Base-by-base conservation (phyloP, 495 filamentous ascomycete genomes). In the Neohortaea acidophila region DNA sequence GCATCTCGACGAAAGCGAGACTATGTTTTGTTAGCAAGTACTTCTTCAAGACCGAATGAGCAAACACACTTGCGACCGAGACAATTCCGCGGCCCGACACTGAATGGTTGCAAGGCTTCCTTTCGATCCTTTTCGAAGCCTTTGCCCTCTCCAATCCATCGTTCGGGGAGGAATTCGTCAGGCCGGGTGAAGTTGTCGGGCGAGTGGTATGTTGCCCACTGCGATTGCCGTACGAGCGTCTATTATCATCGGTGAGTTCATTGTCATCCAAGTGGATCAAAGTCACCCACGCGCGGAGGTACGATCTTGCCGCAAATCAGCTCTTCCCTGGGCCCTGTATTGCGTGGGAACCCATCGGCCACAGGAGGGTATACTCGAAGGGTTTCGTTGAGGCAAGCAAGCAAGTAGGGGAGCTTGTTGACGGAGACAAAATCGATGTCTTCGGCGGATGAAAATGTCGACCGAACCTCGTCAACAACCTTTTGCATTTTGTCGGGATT, bases 281-380 rank as follows among this genome's bases (percentile, higher is more conserved):
- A n/a, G n/a, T n/a, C n/a, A n/a, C n/a, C n/a, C n/a, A n/a, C n/a
- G n/a, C n/a, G n/a, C n/a, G n/a, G n/a, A n/a, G n/a, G n/a, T n/a
- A n/a, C n/a, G n/a, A n/a, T n/a, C n/a, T n/a, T n/a, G n/a, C n/a
- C n/a, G n/a, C n/a, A n/a, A n/a, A n/a, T n/a, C n/a, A n/a, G n/a
- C n/a, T n/a, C n/a, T n/a, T n/a, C n/a, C n/a, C n/a, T n/a, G n/a
- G n/a, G n/a, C n/a, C n/a, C n/a, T n/a, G n/a, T n/a, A n/a, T n/a
- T n/a, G n/a, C n/a, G n/a, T n/a, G n/a, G n/a, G n/a, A n/a, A n/a
- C n/a, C n/a, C n/a, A n/a, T n/a, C n/a, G n/a, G n/a, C n/a, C n/a
- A n/a, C 4, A 60, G 52, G 0, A 59, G 54, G 64, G 34, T 60
- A 64, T 18, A 67, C 51, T 3, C 66, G 56, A 4, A 69, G 54